Conservation (phyloP, 306 rosid genomes). For the Dicorynia guianensis region DNA sequence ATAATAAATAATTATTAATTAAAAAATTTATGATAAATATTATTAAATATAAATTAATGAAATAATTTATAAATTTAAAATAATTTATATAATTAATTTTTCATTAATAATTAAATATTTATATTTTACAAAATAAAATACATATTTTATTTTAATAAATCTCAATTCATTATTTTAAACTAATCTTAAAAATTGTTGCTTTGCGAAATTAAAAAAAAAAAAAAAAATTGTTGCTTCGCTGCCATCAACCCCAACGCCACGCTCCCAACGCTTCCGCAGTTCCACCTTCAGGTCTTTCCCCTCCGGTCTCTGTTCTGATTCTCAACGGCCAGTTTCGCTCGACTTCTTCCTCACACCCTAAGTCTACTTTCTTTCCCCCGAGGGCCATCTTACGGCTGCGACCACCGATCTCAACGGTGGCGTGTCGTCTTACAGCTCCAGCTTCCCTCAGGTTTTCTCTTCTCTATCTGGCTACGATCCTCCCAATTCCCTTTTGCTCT, state of each 20-base stretch:
- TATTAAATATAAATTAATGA: too few relatives aligned
- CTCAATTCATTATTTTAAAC: too few relatives aligned
- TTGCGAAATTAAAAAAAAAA: too few relatives aligned
- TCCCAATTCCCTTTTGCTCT: background rate
- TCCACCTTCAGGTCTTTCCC: background rate
- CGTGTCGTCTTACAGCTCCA: background rate
- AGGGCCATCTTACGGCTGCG: conserved; percentile 6
- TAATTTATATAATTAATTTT: too few relatives aligned
- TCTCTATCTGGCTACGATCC: conserved; percentile 14
- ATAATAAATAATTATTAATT: too few relatives aligned
- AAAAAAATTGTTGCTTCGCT: background rate
- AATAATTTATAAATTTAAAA: too few relatives aligned
- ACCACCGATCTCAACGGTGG: conserved; percentile 25
- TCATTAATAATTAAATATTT: too few relatives aligned
- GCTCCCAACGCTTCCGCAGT: background rate
- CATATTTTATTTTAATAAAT: too few relatives aligned
- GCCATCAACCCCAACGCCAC: background rate
- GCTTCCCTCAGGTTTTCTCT: conserved; percentile 27
- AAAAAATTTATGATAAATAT: too few relatives aligned
- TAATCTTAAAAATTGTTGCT: too few relatives aligned
- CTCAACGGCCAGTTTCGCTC: background rate
- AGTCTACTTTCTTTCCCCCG: too few relatives aligned
- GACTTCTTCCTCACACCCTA: background rate
- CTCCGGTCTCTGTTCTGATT: background rate
- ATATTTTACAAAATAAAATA: too few relatives aligned